A percentile compares a stretch with the other conserved stretches of the same genome.
phyloP scores from a whole-genome alignment of 2,329 filamentous ascomycete genomes.

The Penicillium sp. region DNA sequence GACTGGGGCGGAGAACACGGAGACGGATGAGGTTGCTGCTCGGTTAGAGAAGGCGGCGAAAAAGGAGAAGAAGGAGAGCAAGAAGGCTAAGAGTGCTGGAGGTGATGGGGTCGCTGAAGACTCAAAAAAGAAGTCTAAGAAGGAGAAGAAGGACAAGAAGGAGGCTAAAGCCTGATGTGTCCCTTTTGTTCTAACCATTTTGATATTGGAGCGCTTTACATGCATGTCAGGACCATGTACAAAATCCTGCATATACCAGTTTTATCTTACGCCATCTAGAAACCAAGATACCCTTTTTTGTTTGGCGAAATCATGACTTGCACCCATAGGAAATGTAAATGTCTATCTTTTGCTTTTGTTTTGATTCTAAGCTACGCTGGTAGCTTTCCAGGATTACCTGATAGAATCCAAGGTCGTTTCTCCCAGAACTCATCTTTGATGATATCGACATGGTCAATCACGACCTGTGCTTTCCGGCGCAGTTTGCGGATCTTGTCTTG shows the following conservation, averaged over 20 bases:
- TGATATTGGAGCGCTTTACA: conserved; percentile 6
- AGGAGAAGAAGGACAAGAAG: conserved; percentile 42
- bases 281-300: conserved; percentile 37
- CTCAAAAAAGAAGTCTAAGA: conserved; percentile 50
- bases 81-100: conserved; percentile 25
- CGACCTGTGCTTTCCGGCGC: conserved; percentile 74
- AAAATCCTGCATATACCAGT: conserved; percentile 19
- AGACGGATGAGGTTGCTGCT: neutral
- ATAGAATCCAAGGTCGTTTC: conserved; percentile 77
- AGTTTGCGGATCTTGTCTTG: conserved; percentile 79
- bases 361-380: conserved; percentile 48
- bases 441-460: conserved; percentile 85
- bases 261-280: conserved; percentile 20
- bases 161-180: conserved; percentile 13
- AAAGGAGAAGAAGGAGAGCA: conserved; percentile 30
- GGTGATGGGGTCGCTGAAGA: conserved; percentile 24
- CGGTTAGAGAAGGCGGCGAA: conserved; percentile 19
- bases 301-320: conserved; percentile 17
- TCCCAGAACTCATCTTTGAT: conserved; percentile 97
- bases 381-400: conserved; percentile 69
- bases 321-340: neutral
- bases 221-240: conserved; percentile 10
- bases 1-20: conserved; percentile 25
- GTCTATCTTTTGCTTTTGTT: conserved; percentile 9
- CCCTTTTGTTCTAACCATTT: conserved; percentile 39